Base-by-base conservation (phyloP, 2,329 filamentous ascomycete genomes). In the Paecilomyces variotii region DNA sequence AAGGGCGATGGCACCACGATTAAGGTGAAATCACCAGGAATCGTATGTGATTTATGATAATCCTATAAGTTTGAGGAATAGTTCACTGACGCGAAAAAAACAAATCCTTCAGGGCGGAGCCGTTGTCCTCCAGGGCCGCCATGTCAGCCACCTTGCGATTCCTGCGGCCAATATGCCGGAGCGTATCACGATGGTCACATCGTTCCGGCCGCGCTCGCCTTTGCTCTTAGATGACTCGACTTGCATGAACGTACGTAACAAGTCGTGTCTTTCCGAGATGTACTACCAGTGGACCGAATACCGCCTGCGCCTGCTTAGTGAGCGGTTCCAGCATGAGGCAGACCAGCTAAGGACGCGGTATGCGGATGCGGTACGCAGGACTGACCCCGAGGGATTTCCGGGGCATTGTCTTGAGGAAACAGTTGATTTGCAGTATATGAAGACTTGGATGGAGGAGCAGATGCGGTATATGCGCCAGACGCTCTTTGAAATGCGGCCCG, bases 131-230 rank as follows among this genome's bases (percentile, higher is more conserved):
- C 82, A 85, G 65, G 83, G 82, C 19, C 74, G 82, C 27, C 83
- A 84, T 70, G 82, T 85, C 60, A 76, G 79, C 56, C 83, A 85
- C 64, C 77, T 80, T 55, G 83, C 82, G 1, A 75, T 83, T n/a
- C 78, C 77, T 5, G 79, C 81, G 9, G 69, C 80, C 0, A 80
- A 79, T 25, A 74, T 76, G 1, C 74, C 76, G 34, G 83, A 85
- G 66, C 78, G 82, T 28, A 83, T 85, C 67, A 80, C 74, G 56
- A 80, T 83, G 68, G 80, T 85, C 45, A 84, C 82, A 0, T 79
- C 79, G 14, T 84, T 84, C 72, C 76, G 82, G 9, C 81, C 82
- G 0, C 77, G 75, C 53, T 77, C 73, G 11, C 72, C 80, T 28
- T 11, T 35, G 26, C 10, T 56, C 27, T 7, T 72, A 61, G 0